phyloP scores from a whole-genome alignment of 331 rosid genomes.

The Quercus tomentella region DNA sequence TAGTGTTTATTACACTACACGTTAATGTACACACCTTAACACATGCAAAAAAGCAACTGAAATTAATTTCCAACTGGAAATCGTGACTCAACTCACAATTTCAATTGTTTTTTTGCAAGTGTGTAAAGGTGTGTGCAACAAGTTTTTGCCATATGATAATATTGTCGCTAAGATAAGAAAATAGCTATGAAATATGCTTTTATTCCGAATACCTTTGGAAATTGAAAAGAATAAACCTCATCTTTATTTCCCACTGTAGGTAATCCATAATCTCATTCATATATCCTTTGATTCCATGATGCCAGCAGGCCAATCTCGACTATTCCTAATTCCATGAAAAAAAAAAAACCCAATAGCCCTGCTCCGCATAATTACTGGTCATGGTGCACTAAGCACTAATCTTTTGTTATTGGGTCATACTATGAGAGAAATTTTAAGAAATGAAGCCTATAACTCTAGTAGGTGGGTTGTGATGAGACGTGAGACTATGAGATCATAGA shows the following conservation, averaged over 20 bases:
- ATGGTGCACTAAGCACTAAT: background rate
- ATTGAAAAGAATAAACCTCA: conserved; percentile 26
- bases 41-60: too few species aligned
- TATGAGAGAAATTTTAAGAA: background rate
- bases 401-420: conserved; percentile 3
- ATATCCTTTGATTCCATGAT: conserved; percentile 15
- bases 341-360: background rate
- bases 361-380: background rate
- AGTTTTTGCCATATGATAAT: background rate
- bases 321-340: background rate
- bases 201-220: conserved; percentile 14
- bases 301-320: background rate
- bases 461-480: background rate
- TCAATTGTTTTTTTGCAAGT: too few species aligned
- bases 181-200: background rate
- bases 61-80: too few species aligned
- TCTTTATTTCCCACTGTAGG: conserved; percentile 11
- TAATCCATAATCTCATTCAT: conserved; percentile 20
- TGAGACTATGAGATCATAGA: background rate
- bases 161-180: background rate
- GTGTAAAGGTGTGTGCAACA: too few species aligned
- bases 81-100: too few species aligned
- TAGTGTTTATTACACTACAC: too few species aligned
- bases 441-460: background rate
- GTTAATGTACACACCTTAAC: too few species aligned